Evolutionary conservation across 2,329 filamentous ascomycete species (phyloP).

Genomic region (Colletotrichum limetticola): DNA sequence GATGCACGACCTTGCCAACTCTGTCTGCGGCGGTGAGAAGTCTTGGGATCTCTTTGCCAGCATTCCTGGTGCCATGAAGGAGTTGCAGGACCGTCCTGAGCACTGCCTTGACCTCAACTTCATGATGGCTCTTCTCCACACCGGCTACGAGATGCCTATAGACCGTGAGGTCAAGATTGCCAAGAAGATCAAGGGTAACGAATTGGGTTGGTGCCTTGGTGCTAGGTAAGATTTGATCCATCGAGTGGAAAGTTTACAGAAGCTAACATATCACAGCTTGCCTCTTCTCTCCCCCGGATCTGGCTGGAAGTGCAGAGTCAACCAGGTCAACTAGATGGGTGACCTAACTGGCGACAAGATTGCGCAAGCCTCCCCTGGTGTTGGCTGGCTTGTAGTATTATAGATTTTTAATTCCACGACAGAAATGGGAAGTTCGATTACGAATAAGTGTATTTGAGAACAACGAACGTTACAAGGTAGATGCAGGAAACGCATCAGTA

Average conservation of each 20-base stretch:
- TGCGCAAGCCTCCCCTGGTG: conserved; percentile 15
- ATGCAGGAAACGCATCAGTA: conserved; percentile 27
- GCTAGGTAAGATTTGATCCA: conserved; percentile 76
- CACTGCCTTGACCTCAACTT: conserved; percentile 97
- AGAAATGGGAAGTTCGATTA: conserved; percentile 34
- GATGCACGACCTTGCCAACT: conserved; percentile 84
- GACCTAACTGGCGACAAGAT: background rate
- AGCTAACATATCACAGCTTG: conserved; percentile 69
- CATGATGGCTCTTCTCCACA: conserved; percentile 92
- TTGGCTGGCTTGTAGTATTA: conserved; percentile 32
- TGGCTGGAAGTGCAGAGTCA: conserved; percentile 91
- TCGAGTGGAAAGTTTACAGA: background rate
- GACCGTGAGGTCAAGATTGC: conserved; percentile 96
- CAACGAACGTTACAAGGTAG: conserved; percentile 22
- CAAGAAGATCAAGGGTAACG: conserved; percentile 98
- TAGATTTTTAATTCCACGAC: conserved; percentile 38
- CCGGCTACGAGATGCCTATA: conserved; percentile 97
- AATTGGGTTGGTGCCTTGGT: conserved; percentile 97
- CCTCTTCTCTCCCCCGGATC: conserved; percentile 84
- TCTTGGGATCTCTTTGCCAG: conserved; percentile 84
- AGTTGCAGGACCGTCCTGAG: conserved; percentile 85
- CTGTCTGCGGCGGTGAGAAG: conserved; percentile 82
- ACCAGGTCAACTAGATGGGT: conserved; percentile 70
- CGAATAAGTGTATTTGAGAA: conserved; percentile 17
- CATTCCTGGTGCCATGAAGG: conserved; percentile 80